Conservation (phyloP, 1,284 basidiomycete genomes). For the Sphaerobolus stellatus region DNA sequence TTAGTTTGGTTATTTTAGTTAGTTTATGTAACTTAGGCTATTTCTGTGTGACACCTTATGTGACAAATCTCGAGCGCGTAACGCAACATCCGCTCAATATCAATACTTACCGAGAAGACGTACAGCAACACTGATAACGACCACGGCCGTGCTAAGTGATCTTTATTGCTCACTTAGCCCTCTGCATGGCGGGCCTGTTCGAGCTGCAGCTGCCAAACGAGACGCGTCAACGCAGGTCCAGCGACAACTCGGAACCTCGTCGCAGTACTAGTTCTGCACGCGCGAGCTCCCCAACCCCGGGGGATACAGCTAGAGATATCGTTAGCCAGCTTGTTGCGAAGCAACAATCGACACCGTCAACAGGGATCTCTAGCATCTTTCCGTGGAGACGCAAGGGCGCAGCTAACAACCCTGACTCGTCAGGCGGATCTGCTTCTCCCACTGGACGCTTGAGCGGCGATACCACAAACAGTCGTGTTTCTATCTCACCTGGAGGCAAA, state of each 20-base stretch:
- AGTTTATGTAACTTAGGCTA: no score
- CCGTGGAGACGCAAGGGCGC: constrained; percentile 9
- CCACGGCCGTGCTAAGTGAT: constrained; percentile 3
- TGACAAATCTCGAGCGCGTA: no score
- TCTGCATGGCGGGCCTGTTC: constrained; percentile 13
- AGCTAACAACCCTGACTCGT: background rate
- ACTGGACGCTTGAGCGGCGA: background rate
- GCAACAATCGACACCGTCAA: background rate
- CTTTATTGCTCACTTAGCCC: constrained; percentile 10
- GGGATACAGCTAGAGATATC: constrained; percentile 9
- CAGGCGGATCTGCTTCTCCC: background rate
- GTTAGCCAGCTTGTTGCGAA: constrained; percentile 8
- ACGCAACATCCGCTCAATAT: no score
- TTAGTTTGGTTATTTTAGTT: no score
- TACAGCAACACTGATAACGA: constrained; percentile 3
- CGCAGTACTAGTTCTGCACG: background rate
- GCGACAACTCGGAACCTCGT: background rate
- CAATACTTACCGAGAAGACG: background rate
- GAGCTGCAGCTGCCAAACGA: constrained; percentile 12
- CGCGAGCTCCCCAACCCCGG: constrained; percentile 5
- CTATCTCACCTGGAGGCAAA: background rate
- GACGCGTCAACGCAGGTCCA: constrained; percentile 1
- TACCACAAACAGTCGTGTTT: background rate
- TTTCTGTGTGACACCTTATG: no score
- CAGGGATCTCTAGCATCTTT: constrained; percentile 6